A percentile compares a stretch with the other conserved stretches of the same genome.
Evolutionary conservation across 768 basidiomycete species (phyloP).

Genomic region (Leucocoprinus birnbaumii): DNA sequence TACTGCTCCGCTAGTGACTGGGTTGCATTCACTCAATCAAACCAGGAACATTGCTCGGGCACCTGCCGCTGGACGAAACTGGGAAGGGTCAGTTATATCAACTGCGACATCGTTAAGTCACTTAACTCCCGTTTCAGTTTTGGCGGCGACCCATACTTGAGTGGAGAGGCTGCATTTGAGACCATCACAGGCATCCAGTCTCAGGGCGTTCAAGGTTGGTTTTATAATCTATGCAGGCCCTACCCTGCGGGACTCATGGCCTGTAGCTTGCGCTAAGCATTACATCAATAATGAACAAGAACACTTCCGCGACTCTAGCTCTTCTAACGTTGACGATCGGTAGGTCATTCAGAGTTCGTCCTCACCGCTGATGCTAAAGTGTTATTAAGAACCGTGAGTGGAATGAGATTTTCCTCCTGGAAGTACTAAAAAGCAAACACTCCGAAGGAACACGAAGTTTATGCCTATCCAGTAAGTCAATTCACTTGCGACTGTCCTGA

Average conservation of each 20-base stretch:
- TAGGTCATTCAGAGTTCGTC: slow-evolving; percentile 15
- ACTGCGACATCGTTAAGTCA: neutral
- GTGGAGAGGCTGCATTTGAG: slow-evolving; percentile 53
- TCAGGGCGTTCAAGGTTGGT: slow-evolving; percentile 43
- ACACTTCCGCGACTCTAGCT: slow-evolving; percentile 38
- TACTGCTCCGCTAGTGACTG: neutral
- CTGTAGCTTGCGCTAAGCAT: slow-evolving; percentile 38
- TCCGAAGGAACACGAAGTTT: slow-evolving; percentile 51
- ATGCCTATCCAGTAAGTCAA: slow-evolving; percentile 43
- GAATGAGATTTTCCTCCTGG: neutral
- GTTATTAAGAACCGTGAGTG: slow-evolving; percentile 29
- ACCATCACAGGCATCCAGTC: slow-evolving; percentile 51
- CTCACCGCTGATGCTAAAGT: neutral
- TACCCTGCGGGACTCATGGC: neutral
- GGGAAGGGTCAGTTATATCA: slow-evolving; percentile 42
- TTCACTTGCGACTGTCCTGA: neutral
- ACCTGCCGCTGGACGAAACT: slow-evolving; percentile 47
- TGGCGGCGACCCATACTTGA: slow-evolving; percentile 51
- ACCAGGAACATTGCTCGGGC: slow-evolving; percentile 42
- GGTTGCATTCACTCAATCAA: neutral
- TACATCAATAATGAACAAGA: slow-evolving; percentile 50
- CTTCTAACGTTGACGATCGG: slow-evolving; percentile 43
- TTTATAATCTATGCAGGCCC: neutral
- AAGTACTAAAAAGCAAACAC: slow-evolving; percentile 1
- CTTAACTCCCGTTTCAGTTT: slow-evolving; percentile 26